Evolutionary conservation across 495 filamentous ascomycete species (phyloP).

Genomic region (Neurospora terricola): DNA sequence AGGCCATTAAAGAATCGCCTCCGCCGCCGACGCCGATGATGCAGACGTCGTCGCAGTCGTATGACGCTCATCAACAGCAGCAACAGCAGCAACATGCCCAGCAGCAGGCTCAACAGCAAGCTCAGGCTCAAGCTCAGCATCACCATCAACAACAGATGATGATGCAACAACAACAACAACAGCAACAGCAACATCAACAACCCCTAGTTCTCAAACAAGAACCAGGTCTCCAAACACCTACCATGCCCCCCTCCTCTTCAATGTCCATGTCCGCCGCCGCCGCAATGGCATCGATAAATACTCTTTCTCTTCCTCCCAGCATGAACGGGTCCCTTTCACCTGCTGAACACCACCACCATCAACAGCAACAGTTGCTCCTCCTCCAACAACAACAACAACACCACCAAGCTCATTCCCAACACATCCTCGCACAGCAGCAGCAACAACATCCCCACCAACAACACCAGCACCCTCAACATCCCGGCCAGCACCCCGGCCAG

Average conservation of each 20-base stretch:
- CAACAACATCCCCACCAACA: not conserved
- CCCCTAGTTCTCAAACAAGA: constrained; percentile 1
- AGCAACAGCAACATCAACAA: not conserved
- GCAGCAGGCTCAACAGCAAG: not conserved
- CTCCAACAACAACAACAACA: not conserved
- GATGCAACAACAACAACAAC: not conserved
- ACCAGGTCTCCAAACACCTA: not conserved
- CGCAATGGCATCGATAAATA: not conserved
- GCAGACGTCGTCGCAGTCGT: not conserved
- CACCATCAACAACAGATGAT: constrained; percentile 10
- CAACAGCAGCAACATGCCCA: not conserved
- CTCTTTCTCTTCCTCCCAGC: not conserved
- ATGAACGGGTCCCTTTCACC: not conserved
- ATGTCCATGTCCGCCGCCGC: not conserved
- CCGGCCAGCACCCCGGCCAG: constrained; percentile 2
- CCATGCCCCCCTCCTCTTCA: not conserved
- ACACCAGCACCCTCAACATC: not conserved
- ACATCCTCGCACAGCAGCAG: not conserved
- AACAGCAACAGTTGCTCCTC: not conserved
- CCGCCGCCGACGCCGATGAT: constrained; percentile 5
- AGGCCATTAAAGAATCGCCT: constrained; percentile 30
- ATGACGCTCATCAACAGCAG: not conserved
- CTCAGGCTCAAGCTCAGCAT: not conserved
- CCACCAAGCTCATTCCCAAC: not conserved
- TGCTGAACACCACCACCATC: not conserved